phyloP scores from a whole-genome alignment of 116 monocot species.

The Papilionanthe hybrid region DNA sequence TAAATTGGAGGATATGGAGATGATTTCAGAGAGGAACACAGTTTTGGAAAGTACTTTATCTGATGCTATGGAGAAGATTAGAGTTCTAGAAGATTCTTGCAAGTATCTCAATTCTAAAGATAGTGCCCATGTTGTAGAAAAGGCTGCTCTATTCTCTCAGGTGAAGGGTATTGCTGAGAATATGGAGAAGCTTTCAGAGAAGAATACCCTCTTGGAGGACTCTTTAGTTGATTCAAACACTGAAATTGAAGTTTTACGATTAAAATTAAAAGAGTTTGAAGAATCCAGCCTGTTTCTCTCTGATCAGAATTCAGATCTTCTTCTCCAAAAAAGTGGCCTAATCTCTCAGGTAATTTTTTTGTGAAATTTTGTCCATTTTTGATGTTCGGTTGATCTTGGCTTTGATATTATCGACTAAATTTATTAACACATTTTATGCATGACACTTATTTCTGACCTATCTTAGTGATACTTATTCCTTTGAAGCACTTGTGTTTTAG shows the following conservation, averaged over 20 bases:
- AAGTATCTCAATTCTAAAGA: slow-evolving; percentile 12
- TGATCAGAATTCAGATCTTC: slow-evolving; percentile 25
- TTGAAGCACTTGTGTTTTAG: background rate
- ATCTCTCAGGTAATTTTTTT: slow-evolving; percentile 26
- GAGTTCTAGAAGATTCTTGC: slow-evolving; percentile 20
- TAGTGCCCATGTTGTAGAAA: slow-evolving; percentile 38
- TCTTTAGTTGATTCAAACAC: slow-evolving; percentile 46
- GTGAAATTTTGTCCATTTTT: background rate
- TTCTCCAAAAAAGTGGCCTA: slow-evolving; percentile 31
- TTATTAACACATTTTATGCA: background rate
- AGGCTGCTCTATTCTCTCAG: slow-evolving; percentile 25
- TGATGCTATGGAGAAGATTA: slow-evolving; percentile 40
- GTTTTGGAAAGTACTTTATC: slow-evolving; percentile 57
- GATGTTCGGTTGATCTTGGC: background rate
- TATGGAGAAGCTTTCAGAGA: slow-evolving; percentile 47
- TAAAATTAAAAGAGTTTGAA: slow-evolving; percentile 21
- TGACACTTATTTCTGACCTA: background rate
- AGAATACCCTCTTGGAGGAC: slow-evolving; percentile 44
- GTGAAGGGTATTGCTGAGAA: slow-evolving; percentile 26
- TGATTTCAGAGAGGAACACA: slow-evolving; percentile 36
- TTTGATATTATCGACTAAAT: background rate
- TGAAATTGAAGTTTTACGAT: slow-evolving; percentile 26
- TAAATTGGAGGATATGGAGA: slow-evolving; percentile 41
- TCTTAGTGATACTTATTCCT: background rate
- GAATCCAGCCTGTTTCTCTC: slow-evolving; percentile 23